These are phyloP conservation scores for Licmophora abbreviata DNA, from an alignment of 108 stramenopile genomes.

Conservation along the genomic window DNA sequence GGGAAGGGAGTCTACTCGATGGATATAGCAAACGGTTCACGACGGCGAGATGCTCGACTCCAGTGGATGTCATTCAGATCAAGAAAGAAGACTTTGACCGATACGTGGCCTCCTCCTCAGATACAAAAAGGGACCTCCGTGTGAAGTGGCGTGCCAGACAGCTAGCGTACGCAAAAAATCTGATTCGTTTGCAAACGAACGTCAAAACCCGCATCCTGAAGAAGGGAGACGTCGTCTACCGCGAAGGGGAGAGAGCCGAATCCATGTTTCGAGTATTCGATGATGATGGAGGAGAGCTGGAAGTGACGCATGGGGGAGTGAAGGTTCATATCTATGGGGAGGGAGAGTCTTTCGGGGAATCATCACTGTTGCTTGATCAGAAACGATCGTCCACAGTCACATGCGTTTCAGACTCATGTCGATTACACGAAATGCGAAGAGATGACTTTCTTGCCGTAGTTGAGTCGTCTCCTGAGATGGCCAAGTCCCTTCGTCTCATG, in stretches of 20 bases:
- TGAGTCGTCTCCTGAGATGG: constrained; percentile 43
- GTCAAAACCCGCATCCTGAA: constrained; percentile 31
- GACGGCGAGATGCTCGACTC: constrained; percentile 58
- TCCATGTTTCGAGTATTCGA: constrained; percentile 67
- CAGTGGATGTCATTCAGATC: constrained; percentile 68
- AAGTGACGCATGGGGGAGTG: constrained; percentile 38
- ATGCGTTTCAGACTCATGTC: constrained; percentile 43
- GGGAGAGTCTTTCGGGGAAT: constrained; percentile 72
- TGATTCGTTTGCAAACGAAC: constrained; percentile 53
- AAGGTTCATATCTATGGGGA: constrained; percentile 35
- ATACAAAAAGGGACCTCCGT: constrained; percentile 36
- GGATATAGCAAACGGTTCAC: constrained; percentile 41
- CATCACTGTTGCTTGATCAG: constrained; percentile 38
- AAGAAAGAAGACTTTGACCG: constrained; percentile 57
- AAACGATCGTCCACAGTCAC: constrained; percentile 40
- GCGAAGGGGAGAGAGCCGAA: constrained; percentile 52
- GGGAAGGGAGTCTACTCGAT: constrained; percentile 67
- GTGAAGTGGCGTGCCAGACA: constrained; percentile 46
- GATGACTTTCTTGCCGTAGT: constrained; percentile 54
- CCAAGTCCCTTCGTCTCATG: constrained; percentile 41
- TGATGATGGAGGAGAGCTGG: constrained; percentile 36
- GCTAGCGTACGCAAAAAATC: constrained; percentile 52
- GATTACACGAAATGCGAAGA: constrained; percentile 54
- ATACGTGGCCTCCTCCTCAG: constrained; percentile 24
- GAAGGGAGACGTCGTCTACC: constrained; percentile 59